Evolutionary conservation across 139 green algal species (phyloP).

Genomic region (Edaphochlamys debaryana): DNA sequence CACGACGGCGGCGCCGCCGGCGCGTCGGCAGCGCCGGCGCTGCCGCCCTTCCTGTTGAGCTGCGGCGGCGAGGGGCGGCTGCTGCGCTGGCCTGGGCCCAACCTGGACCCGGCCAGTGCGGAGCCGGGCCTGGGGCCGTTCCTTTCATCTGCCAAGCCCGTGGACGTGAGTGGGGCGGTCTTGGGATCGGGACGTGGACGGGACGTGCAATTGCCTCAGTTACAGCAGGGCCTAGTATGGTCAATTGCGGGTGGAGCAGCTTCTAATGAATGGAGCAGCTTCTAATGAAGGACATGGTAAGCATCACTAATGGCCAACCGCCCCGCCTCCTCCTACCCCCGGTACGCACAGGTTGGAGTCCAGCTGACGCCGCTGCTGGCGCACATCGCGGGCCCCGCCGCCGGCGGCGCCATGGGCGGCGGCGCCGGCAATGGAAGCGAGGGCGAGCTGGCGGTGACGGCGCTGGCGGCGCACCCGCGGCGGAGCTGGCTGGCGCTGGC

Average conservation of each 20-base stretch:
- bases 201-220: too few species aligned
- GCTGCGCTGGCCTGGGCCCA: slow-evolving; percentile 37
- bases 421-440: too few species aligned
- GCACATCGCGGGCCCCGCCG: background rate
- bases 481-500: slow-evolving; percentile 22
- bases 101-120: background rate
- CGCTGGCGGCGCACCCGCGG: background rate
- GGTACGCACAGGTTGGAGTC: slow-evolving; percentile 4
- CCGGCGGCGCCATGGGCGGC: background rate
- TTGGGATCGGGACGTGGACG: too few species aligned
- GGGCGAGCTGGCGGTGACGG: background rate
- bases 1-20: background rate
- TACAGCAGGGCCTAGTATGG: too few species aligned
- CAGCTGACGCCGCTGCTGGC: background rate
- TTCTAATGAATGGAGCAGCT: too few species aligned
- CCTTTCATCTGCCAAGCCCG: background rate
- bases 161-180: slow-evolving; percentile 5
- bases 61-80: slow-evolving; percentile 49
- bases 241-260: too few species aligned
- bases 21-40: background rate
- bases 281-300: too few species aligned
- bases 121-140: slow-evolving; percentile 2
- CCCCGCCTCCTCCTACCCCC: too few species aligned
- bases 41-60: slow-evolving; percentile 27
- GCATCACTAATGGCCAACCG: too few species aligned